A percentile compares a stretch with the other conserved stretches of the same genome.
Conservation (phyloP, 2,329 filamentous ascomycete species). For the Diaporthe caulivora region DNA sequence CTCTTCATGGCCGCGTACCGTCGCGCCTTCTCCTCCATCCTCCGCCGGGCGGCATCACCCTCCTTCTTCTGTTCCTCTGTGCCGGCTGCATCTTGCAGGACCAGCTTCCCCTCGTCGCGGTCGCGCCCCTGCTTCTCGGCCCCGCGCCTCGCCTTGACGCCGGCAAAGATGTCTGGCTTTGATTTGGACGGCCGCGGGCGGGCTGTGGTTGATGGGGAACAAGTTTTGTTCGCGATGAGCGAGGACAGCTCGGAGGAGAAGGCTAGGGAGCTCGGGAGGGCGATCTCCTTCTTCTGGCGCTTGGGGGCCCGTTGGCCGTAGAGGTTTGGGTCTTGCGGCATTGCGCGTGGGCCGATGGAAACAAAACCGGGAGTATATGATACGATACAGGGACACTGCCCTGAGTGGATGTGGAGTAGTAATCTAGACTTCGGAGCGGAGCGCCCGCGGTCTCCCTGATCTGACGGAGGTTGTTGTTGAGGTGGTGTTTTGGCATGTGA, state of each 20-base stretch:
- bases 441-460: slow-evolving; percentile 16
- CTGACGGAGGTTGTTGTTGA: not conserved
- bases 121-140: slow-evolving; percentile 72
- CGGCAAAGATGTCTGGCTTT: slow-evolving; percentile 78
- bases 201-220: slow-evolving; percentile 54
- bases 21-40: slow-evolving; percentile 90
- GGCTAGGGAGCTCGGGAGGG: slow-evolving; percentile 79
- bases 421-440: not conserved
- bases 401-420: not conserved
- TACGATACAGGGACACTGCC: not conserved
- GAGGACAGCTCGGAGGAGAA: slow-evolving; percentile 91
- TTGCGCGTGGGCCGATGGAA: slow-evolving; percentile 45
- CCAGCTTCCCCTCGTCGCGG: slow-evolving; percentile 61
- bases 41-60: slow-evolving; percentile 78
- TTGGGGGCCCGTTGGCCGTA: slow-evolving; percentile 83
- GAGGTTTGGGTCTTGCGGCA: slow-evolving; percentile 76
- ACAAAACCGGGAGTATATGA: not conserved
- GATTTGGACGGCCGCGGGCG: slow-evolving; percentile 66
- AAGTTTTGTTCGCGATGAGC: slow-evolving; percentile 68
- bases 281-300: slow-evolving; percentile 76
- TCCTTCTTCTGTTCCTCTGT: slow-evolving; percentile 75
- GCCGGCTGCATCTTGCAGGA: slow-evolving; percentile 64
- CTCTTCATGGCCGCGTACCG: slow-evolving; percentile 91
- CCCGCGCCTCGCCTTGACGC: slow-evolving; percentile 57
- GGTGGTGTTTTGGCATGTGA: slow-evolving; percentile 31